Evolutionary conservation across 495 filamentous ascomycete species (phyloP), one percentile per base, ranked within the genome.

Genomic region (Acidiella bohemica): DNA sequence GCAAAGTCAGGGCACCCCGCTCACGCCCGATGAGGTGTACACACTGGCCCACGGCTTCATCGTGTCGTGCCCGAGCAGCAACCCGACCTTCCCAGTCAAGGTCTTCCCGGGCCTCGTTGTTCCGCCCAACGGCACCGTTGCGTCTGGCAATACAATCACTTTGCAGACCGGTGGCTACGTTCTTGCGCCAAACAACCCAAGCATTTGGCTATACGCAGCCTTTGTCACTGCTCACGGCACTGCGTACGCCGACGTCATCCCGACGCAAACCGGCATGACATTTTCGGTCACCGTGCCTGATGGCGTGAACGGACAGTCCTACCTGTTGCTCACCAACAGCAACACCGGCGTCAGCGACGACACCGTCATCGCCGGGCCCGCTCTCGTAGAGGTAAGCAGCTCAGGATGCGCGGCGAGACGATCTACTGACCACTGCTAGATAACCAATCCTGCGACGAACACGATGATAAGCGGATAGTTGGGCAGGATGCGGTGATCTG

Each of bases 41-140:
- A 74, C 73, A 4, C 59, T 79, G 19, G 76, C 75, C 5, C 60
- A 67, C 1, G 61, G 61, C 8, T 78, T 79, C 62, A 77, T 80
- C 47, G 52, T 49, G 0, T 63, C 62, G 1, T 80, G 75, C 56
- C 76, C 76, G 7, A 32, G 50, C 2, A 55, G 46, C 32, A 75
- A 78, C 55, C 63, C 65, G 5, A 47, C 53, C 14, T 64, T 78
- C 0, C 70, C 72, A 7, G 65, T 80, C 39, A 75, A 67, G 54
- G 64, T 73, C 2, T 78, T 60, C 40, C 57, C 57, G 0, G 36
- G 14, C 28, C 46, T 58, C 6, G 30, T 44, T 0, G 35, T 51
- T 8, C 19, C 41, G 11, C 34, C 32, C 18, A 44, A 35, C 12
- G 49, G 39, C 22, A 40, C 32, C 9, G 31, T 53, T 22, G 42